Percentiles rank a stretch among this genome's conserved stretches.
phyloP scores from a whole-genome alignment of 345 rosid species.

The Eucalyptus regnans region DNA sequence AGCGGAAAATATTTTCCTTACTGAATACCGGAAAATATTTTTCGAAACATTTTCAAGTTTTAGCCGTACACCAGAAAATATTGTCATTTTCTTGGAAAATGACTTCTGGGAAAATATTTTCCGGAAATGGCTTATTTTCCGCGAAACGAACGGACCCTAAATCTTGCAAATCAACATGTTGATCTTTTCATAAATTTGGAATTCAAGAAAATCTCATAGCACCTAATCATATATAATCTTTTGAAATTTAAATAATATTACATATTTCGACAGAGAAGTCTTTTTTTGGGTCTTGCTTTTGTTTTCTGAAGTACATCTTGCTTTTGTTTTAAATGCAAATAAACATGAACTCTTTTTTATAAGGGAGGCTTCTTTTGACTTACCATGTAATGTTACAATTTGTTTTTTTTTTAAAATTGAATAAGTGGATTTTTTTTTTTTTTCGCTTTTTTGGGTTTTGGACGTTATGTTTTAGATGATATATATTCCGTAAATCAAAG shows the following conservation, averaged over 20 bases:
- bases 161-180: not conserved
- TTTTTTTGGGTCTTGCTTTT: not conserved
- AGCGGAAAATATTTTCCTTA: no score
- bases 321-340: not conserved
- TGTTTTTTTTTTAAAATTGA: not conserved
- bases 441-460: not conserved
- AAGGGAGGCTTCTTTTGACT: not conserved
- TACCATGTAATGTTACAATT: not conserved
- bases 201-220: not conserved
- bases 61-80: no score
- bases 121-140: no score
- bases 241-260: not conserved
- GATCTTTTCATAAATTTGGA: not conserved
- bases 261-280: not conserved
- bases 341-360: not conserved
- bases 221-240: not conserved
- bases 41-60: no score
- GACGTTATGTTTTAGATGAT: not conserved
- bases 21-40: no score
- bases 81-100: no score
- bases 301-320: not conserved
- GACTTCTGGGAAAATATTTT: no score
- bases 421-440: not conserved
- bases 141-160: no score
- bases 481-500: not conserved